Evolutionary conservation across 768 basidiomycete genomes (phyloP).

Genomic region (Phlebiopsis gigantea): DNA sequence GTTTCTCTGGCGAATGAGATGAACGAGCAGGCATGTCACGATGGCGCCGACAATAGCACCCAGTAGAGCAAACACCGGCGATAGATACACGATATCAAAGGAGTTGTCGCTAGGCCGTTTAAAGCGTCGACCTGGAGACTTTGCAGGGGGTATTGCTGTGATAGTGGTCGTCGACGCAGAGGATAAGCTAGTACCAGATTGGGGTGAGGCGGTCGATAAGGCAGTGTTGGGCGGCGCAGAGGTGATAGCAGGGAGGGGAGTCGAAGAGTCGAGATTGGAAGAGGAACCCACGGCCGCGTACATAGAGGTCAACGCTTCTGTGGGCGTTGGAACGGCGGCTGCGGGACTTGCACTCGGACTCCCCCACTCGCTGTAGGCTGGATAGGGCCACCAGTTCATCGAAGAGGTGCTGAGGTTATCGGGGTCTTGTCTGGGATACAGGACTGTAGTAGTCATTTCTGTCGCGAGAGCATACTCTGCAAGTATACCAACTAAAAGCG

Average conservation of each 20-base stretch:
- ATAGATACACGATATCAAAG: conserved; percentile 26
- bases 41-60: conserved; percentile 22
- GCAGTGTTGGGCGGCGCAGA: background rate
- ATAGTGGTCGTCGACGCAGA: conserved; percentile 14
- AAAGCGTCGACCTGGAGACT: conserved; percentile 7
- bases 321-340: background rate
- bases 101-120: background rate
- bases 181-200: background rate
- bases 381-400: conserved; percentile 31
- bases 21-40: conserved; percentile 18
- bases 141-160: conserved; percentile 23
- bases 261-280: background rate
- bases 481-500: background rate
- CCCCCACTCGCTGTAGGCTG: conserved; percentile 20
- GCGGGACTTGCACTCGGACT: background rate
- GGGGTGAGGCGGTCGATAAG: no score
- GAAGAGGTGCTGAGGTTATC: background rate
- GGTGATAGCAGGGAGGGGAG: background rate
- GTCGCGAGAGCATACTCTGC: background rate
- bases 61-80: conserved; percentile 23
- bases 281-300: background rate
- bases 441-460: background rate
- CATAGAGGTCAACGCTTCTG: background rate
- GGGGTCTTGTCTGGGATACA: background rate
- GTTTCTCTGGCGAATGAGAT: conserved; percentile 5